Evolutionary conservation across 2,329 filamentous ascomycete species (phyloP).

Genomic region (Hymenoscyphus salicellus): DNA sequence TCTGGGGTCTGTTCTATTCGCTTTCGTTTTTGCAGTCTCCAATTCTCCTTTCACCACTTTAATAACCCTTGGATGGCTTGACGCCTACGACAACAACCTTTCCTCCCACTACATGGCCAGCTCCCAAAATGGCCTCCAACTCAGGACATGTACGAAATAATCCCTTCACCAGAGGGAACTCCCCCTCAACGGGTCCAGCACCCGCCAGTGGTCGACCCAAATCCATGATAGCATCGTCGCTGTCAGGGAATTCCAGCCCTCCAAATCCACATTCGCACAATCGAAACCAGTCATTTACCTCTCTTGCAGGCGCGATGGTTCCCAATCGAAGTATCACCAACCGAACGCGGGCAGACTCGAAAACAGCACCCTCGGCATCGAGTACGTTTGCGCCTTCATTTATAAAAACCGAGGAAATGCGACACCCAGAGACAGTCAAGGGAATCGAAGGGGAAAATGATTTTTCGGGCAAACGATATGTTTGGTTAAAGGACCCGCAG

Average conservation of each 20-base stretch:
- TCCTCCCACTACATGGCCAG: slow-evolving; percentile 3
- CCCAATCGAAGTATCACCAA: slow-evolving; percentile 28
- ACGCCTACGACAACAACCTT: background rate
- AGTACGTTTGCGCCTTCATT: slow-evolving; percentile 94
- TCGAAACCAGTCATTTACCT: slow-evolving; percentile 67
- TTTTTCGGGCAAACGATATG: slow-evolving; percentile 97
- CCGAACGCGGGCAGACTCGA: slow-evolving; percentile 59
- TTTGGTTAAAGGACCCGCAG: slow-evolving; percentile 89
- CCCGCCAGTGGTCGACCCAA: slow-evolving; percentile 59
- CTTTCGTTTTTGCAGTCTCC: background rate
- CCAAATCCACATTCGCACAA: slow-evolving; percentile 47
- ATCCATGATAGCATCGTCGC: slow-evolving; percentile 56
- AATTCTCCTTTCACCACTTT: background rate
- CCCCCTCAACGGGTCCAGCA: slow-evolving; percentile 53
- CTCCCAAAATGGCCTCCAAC: slow-evolving; percentile 48
- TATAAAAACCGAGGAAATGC: slow-evolving; percentile 82
- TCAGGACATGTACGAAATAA: slow-evolving; percentile 74
- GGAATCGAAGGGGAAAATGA: slow-evolving; percentile 97
- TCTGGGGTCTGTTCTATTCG: background rate
- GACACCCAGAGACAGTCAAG: slow-evolving; percentile 54
- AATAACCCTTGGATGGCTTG: background rate
- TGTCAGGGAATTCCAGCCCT: slow-evolving; percentile 38
- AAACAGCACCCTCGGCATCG: slow-evolving; percentile 60
- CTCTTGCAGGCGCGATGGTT: slow-evolving; percentile 42
- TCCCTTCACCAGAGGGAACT: slow-evolving; percentile 63